A percentile compares a stretch with the other conserved stretches of the same genome.
phyloP scores from a whole-genome alignment of 306 rosid species.

The Heteromeles arbutifolia region DNA sequence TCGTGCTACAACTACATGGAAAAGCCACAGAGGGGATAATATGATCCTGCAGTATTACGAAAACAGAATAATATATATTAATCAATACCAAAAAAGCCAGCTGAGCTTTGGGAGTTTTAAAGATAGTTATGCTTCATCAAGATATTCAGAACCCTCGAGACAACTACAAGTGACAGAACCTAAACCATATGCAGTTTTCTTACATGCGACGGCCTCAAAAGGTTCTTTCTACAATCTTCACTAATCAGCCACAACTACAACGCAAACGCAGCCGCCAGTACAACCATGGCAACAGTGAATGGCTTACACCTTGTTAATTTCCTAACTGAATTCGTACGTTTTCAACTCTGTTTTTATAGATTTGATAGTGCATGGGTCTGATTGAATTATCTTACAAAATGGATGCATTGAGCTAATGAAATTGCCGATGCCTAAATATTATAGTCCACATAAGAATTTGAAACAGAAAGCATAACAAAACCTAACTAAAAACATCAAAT shows the following conservation, averaged over 20 bases:
- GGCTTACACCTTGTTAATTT: background rate
- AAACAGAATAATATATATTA: slow-evolving; percentile 1
- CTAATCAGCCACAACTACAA: slow-evolving; percentile 7
- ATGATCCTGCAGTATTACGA: slow-evolving; percentile 47
- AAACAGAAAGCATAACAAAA: background rate
- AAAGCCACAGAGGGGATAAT: slow-evolving; percentile 71
- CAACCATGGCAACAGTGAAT: background rate
- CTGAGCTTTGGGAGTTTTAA: background rate
- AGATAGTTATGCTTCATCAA: background rate
- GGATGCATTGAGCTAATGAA: background rate
- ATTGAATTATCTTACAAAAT: background rate
- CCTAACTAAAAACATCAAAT: background rate
- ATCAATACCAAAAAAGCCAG: background rate
- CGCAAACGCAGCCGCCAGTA: background rate
- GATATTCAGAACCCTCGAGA: slow-evolving; percentile 1
- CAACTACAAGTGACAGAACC: background rate
- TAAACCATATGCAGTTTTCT: slow-evolving; percentile 4
- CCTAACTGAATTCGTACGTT: background rate
- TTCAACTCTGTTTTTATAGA: background rate
- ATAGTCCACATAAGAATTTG: background rate
- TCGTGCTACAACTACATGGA: slow-evolving; percentile 71
- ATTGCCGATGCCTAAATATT: background rate
- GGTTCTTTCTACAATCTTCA: slow-evolving; percentile 3
- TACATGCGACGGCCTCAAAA: slow-evolving; percentile 1
- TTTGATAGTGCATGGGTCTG: background rate